Conservation (phyloP, 2,329 filamentous ascomycete genomes). For the Gliomastix tumulicola region DNA sequence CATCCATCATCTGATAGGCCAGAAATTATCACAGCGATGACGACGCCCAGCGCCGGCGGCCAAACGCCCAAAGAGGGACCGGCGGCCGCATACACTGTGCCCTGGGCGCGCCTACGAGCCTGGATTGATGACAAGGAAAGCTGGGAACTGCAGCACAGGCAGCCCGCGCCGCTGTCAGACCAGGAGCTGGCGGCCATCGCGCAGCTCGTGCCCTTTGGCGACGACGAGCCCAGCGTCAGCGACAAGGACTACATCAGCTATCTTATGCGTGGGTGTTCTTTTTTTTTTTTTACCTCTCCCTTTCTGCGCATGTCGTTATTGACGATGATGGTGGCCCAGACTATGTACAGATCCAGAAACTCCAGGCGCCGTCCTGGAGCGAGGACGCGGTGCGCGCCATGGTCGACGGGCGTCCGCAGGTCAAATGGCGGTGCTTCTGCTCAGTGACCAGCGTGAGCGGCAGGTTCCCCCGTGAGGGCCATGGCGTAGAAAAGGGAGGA, state of each 20-base stretch:
- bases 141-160: slow-evolving; percentile 17
- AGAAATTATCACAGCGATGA: no score
- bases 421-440: slow-evolving; percentile 17
- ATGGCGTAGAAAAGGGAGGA: slow-evolving; percentile 19
- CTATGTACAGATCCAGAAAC: no score
- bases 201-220: slow-evolving; percentile 23
- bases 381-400: slow-evolving; percentile 12
- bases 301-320: no score
- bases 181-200: slow-evolving; percentile 31
- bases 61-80: no score
- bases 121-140: slow-evolving; percentile 33
- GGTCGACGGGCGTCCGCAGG: slow-evolving; percentile 10
- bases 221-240: slow-evolving; percentile 15
- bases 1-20: no score
- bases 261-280: slow-evolving; percentile 19
- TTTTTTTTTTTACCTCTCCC: no score
- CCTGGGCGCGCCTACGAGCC: slow-evolving; percentile 25
- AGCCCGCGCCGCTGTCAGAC: slow-evolving; percentile 26
- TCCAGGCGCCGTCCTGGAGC: no score
- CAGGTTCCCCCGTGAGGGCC: slow-evolving; percentile 20
- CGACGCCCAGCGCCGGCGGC: no score
- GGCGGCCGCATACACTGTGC: slow-evolving; percentile 7
- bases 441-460: slow-evolving; percentile 10
- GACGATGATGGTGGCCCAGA: no score
- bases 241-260: slow-evolving; percentile 18